Evolutionary conservation across 306 rosid genomes (phyloP), one percentile per base, ranked within the genome.

Genomic region (Inga laurina): DNA sequence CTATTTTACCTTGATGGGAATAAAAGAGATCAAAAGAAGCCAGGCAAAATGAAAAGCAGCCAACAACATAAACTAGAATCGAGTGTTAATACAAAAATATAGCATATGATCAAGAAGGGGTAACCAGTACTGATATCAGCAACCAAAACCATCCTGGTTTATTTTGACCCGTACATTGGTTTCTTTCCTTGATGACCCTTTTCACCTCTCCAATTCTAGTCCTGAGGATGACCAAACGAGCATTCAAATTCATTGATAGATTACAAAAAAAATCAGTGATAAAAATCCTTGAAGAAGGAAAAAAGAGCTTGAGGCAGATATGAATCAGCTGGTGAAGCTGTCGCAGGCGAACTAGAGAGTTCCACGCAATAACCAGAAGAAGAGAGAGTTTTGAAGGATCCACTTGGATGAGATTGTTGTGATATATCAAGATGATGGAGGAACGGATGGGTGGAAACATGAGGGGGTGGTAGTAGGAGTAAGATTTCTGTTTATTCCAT

Each of bases 401-500:
- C 65, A 21, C 65, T 59, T 10, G 65, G 32, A 61, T 10, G 35
- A 61, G 67, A 61, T 61, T 8, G 67, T 15, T 11, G 11, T 61
- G 30, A 61, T 22, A 24, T 27, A 27, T 12, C 37, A 62, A 10
- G 66, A 22, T n/a, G 68, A 27, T 11, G 68, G 35, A 22, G 66
- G 34, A 0, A 59, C 24, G 66, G 34, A 59, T 22, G 3, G 68
- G 37, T 62, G 35, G 68, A 62, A 24, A 10, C 37, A 24, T 27
- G 68, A 24, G 37, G 68, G 32, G 11, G 34, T 61, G 35, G 37
- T 10, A 24, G 18, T 11, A 27, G 68, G 18, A 27, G 68, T 61
- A 27, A 61, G 66, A 22, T 59, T n/a, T 90, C 91, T 88, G 94
- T 56, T 84, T 88, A 85, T 90, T 86, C 94, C 97, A 92, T 49